Evolutionary conservation across 139 green algal genomes (phyloP), one percentile per base, ranked within the genome.

Genomic region (Deuterostichococcus epilithicus): DNA sequence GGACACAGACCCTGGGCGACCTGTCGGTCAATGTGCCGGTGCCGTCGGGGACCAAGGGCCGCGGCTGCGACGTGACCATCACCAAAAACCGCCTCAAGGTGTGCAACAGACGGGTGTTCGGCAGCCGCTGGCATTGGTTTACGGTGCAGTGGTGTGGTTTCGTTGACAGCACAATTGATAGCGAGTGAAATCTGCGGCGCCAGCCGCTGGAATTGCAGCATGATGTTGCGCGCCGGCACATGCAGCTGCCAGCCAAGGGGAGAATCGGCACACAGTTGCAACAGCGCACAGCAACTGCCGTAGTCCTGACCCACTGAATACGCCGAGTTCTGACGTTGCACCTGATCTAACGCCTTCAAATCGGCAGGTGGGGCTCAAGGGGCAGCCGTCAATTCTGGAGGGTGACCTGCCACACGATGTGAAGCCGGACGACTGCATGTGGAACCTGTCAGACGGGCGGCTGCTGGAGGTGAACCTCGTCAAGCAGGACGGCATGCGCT

Each of bases 1-100:
- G 95, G 95, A 91, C 85, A 1, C 96, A 99, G 84, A 97, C 94
- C 0, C 91, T 99, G 67, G 33, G 47, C 15, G 96, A 99, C 70
- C 85, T 95, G 37, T 87, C 80, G 3, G 76, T 98, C 22, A 80
- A 18, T 0, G 85, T 99, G 23, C 89, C 87, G 0, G 84, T 99
- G 35, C 92, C 93, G 0, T 26, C 76, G 0, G 93, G 93, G 52
- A 98, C 91, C 23, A 89, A 87, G 67, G 85, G 86, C 25, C 75
- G 78, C 8, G 65, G 68, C 34, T 91, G 86, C 42, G 76, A 86
- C 66, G 84, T 92, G 22, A 33, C 83, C 23, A 95, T 98, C 44
- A 88, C 58, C 35, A 90, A 88, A 59, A 84, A 79, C 6, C 78
- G 81, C 32, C 84, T 99, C 8, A 87, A 84, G 26, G 84, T 97